A percentile compares a stretch with the other conserved stretches of the same genome.
Conservation (phyloP, 331 rosid species). For the Malus hybrid region DNA sequence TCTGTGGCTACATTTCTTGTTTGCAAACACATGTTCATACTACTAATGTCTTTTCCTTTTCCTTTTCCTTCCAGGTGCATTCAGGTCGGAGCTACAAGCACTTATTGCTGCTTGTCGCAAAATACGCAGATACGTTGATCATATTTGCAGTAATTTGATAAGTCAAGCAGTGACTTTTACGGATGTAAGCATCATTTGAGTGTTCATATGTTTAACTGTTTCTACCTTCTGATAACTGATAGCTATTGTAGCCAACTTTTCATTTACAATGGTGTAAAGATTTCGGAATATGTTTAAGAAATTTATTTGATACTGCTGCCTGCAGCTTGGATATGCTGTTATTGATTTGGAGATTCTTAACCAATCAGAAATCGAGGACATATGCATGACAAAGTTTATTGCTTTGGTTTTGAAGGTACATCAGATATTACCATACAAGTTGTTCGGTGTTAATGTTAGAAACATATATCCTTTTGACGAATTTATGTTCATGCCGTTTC, state of each 20-base stretch:
- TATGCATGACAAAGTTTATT: conserved; percentile 62
- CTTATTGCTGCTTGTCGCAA: conserved; percentile 61
- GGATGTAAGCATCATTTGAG: conserved; percentile 46
- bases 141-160: conserved; percentile 40
- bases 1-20: background rate
- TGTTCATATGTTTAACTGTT: background rate
- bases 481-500: conserved; percentile 10
- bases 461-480: background rate
- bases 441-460: background rate
- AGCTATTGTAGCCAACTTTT: background rate
- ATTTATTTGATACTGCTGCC: background rate
- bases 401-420: conserved; percentile 70
- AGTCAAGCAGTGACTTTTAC: conserved; percentile 38
- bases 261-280: background rate
- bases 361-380: conserved; percentile 39
- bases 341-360: conserved; percentile 62
- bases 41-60: background rate
- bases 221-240: background rate
- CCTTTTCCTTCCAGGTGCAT: conserved; percentile 36
- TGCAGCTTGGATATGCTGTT: conserved; percentile 80
- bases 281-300: background rate
- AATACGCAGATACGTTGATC: conserved; percentile 61
- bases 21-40: conserved; percentile 5
- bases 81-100: conserved; percentile 73
- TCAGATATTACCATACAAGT: conserved; percentile 2